Percentiles rank a stretch among this genome's conserved stretches.
phyloP scores from a whole-genome alignment of 2,329 filamentous ascomycete genomes.

The Claviceps citrina region DNA sequence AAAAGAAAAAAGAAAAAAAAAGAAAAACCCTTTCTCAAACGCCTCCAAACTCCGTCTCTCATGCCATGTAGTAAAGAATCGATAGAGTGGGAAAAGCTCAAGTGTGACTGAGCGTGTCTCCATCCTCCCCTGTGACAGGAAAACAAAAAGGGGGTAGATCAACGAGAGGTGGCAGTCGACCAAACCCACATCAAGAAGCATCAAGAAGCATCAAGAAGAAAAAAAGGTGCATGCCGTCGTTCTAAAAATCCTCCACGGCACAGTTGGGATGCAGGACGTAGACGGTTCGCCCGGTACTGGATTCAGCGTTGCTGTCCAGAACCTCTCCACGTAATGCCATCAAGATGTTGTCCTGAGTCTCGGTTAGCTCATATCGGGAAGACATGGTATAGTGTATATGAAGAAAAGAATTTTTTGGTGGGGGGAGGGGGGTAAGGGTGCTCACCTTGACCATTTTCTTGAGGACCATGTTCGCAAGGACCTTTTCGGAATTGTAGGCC shows the following conservation, averaged over 20 bases:
- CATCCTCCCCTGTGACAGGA: too few species aligned
- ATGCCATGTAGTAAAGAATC: neutral
- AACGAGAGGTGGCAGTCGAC: too few species aligned
- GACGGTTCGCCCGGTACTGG: slow-evolving; percentile 32
- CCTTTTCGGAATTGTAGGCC: slow-evolving; percentile 60
- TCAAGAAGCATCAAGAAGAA: too few species aligned
- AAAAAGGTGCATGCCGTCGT: too few species aligned
- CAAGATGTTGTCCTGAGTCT: slow-evolving; percentile 64
- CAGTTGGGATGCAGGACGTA: slow-evolving; percentile 95
- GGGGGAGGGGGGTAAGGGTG: neutral
- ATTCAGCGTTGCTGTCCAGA: slow-evolving; percentile 33
- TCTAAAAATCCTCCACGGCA: slow-evolving; percentile 52
- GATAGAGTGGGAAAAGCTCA: too few species aligned
- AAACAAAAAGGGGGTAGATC: too few species aligned
- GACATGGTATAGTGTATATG: too few species aligned
- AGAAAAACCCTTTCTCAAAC: too few species aligned
- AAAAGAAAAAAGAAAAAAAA: too few species aligned
- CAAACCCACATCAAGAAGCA: too few species aligned
- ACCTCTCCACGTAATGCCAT: slow-evolving; percentile 59
- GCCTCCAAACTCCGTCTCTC: neutral
- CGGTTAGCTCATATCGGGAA: slow-evolving; percentile 15
- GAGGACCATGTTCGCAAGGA: slow-evolving; percentile 67
- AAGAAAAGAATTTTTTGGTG: neutral
- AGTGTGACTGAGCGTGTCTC: too few species aligned
- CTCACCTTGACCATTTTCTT: slow-evolving; percentile 91